A percentile compares a stretch with the other conserved stretches of the same genome.
These are phyloP conservation scores for Trametes villosa DNA, from an alignment of 768 basidiomycete genomes.

Conservation along the genomic window DNA sequence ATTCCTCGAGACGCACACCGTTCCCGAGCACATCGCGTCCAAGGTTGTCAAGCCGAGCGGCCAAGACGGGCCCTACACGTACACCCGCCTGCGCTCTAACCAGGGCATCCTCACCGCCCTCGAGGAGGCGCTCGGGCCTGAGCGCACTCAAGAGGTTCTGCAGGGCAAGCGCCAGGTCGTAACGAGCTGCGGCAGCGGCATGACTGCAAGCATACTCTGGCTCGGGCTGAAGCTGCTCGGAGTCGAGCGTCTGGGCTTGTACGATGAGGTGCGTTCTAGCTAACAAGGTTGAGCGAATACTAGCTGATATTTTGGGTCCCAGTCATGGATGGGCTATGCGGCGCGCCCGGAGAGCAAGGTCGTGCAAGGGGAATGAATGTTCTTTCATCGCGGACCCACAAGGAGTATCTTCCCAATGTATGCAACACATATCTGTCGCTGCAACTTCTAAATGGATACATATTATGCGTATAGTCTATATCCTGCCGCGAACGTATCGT, in stretches of 20 bases:
- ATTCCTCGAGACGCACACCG: constrained; percentile 58
- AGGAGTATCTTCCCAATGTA: too few species aligned
- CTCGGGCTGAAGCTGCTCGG: constrained; percentile 81
- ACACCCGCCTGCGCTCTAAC: constrained; percentile 33
- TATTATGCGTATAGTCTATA: background rate
- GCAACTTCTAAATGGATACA: background rate
- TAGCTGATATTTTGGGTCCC: background rate
- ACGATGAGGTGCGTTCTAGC: constrained; percentile 80
- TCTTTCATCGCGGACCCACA: too few species aligned
- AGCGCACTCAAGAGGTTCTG: constrained; percentile 58
- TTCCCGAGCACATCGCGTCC: constrained; percentile 21
- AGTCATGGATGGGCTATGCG: constrained; percentile 98
- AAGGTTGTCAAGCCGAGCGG: constrained; percentile 9
- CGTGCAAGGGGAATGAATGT: constrained; percentile 46
- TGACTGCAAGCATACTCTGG: constrained; percentile 98
- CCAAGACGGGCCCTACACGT: constrained; percentile 53
- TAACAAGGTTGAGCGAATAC: background rate
- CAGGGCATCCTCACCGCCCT: constrained; percentile 57
- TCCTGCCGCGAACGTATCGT: background rate
- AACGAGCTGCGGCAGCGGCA: constrained; percentile 92
- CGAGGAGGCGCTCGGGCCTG: constrained; percentile 62
- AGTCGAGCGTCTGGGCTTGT: constrained; percentile 64
- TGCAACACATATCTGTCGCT: background rate
- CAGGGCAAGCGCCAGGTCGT: constrained; percentile 64
- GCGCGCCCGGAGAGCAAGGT: constrained; percentile 75